Percentiles rank a stretch among this genome's conserved stretches.
Evolutionary conservation across 2,329 filamentous ascomycete genomes (phyloP).

Genomic region (Stachybotrys chartarum): DNA sequence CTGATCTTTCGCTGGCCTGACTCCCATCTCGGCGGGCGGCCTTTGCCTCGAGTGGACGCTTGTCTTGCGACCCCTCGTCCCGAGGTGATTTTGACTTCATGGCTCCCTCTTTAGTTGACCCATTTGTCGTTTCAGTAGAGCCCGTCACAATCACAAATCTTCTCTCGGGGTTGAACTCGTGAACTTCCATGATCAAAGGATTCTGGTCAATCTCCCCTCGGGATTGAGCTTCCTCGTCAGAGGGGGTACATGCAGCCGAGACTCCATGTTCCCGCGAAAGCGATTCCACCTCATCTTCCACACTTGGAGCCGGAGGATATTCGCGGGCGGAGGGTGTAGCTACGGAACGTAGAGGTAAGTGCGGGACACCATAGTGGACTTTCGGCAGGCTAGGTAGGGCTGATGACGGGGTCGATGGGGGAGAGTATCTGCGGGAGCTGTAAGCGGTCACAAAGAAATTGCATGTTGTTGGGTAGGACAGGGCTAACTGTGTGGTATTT

Average conservation of each 20-base stretch:
- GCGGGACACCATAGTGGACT: neutral
- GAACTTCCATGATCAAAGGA: conserved; percentile 58
- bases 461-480: neutral
- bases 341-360: neutral
- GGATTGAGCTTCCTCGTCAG: conserved; percentile 49
- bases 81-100: neutral
- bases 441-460: neutral
- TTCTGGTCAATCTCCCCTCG: conserved; percentile 63
- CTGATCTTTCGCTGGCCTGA: conserved; percentile 5
- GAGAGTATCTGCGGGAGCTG: neutral
- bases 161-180: conserved; percentile 53
- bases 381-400: neutral
- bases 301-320: conserved; percentile 55
- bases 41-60: neutral
- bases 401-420: neutral
- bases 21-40: neutral
- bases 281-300: conserved; percentile 62
- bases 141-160: conserved; percentile 53
- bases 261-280: conserved; percentile 53
- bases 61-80: neutral
- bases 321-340: conserved; percentile 14
- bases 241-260: conserved; percentile 13
- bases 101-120: neutral
- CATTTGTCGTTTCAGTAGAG: conserved; percentile 1
- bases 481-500: conserved; percentile 19